Conservation (phyloP, 768 basidiomycete species). For the Amylocystis lapponica region DNA sequence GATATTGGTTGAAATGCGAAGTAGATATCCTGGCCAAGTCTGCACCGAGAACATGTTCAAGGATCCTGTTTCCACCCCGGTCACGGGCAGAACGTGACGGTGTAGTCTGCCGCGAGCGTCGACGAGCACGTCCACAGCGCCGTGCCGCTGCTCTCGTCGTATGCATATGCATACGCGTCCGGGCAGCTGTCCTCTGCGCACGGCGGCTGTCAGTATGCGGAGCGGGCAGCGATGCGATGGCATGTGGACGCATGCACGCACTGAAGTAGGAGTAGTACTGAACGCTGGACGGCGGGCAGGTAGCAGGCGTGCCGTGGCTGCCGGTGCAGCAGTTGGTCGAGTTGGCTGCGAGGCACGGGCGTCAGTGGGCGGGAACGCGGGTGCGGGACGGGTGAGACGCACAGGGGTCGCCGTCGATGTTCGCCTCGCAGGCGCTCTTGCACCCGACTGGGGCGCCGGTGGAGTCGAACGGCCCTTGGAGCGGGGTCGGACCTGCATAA, state of each 20-base stretch:
- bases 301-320: conserved; percentile 20
- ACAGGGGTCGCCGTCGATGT: conserved; percentile 23
- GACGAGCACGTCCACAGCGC: conserved; percentile 51
- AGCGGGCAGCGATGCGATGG: too few relatives aligned
- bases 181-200: conserved; percentile 18
- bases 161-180: conserved; percentile 19
- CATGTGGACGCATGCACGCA: conserved; percentile 1
- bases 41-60: too few relatives aligned
- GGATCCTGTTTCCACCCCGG: too few relatives aligned
- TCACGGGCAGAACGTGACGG: conserved; percentile 26
- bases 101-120: conserved; percentile 20
- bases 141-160: conserved; percentile 28
- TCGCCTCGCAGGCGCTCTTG: conserved; percentile 27
- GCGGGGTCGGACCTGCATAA: conserved; percentile 18
- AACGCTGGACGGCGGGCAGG: conserved; percentile 27
- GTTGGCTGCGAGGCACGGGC: conserved; percentile 12
- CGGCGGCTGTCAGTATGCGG: too few relatives aligned
- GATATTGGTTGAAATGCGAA: too few relatives aligned
- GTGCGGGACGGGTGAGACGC: conserved; percentile 4
- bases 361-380: neutral
- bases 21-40: too few relatives aligned
- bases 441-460: conserved; percentile 27
- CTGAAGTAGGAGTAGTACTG: conserved; percentile 23
- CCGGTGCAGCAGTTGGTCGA: conserved; percentile 32
- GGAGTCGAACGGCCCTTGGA: conserved; percentile 26